Percentiles rank a stretch among this genome's conserved stretches.
Evolutionary conservation across 371 early-diverging fungal genomes (phyloP).

Genomic region (Zancudomyces culisetae): DNA sequence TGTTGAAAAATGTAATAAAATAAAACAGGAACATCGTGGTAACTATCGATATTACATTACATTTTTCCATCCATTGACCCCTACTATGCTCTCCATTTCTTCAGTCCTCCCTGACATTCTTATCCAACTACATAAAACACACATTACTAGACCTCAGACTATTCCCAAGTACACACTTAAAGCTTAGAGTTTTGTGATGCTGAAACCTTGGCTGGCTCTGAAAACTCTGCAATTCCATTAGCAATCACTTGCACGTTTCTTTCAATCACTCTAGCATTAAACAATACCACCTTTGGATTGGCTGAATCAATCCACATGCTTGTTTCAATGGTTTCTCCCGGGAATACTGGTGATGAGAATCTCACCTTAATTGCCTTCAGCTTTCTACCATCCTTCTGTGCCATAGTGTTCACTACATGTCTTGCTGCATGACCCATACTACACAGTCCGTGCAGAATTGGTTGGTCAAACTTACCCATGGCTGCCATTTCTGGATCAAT

Average conservation of each 20-base stretch:
- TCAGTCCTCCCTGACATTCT: no score
- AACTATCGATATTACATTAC: no score
- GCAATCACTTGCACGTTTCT: slow-evolving; percentile 49
- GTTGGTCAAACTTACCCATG: slow-evolving; percentile 84
- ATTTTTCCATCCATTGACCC: no score
- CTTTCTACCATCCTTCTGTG: slow-evolving; percentile 39
- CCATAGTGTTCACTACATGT: slow-evolving; percentile 58
- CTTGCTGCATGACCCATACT: slow-evolving; percentile 77
- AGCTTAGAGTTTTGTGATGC: not conserved
- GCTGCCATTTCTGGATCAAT: slow-evolving; percentile 84
- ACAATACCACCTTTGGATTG: slow-evolving; percentile 46
- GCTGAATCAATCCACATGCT: slow-evolving; percentile 85
- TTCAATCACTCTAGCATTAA: slow-evolving; percentile 80
- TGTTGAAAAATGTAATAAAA: no score
- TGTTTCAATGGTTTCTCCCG: slow-evolving; percentile 89
- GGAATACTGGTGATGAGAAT: slow-evolving; percentile 79
- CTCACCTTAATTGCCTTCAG: slow-evolving; percentile 79
- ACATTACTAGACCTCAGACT: no score
- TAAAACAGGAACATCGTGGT: no score
- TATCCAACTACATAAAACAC: no score
- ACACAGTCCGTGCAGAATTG: slow-evolving; percentile 90
- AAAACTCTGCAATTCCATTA: slow-evolving; percentile 40
- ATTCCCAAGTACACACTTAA: no score
- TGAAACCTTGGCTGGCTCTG: slow-evolving; percentile 9
- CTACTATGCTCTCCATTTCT: no score